Evolutionary conservation across 1,284 basidiomycete species (phyloP).

Genomic region (Agaricales sp.): DNA sequence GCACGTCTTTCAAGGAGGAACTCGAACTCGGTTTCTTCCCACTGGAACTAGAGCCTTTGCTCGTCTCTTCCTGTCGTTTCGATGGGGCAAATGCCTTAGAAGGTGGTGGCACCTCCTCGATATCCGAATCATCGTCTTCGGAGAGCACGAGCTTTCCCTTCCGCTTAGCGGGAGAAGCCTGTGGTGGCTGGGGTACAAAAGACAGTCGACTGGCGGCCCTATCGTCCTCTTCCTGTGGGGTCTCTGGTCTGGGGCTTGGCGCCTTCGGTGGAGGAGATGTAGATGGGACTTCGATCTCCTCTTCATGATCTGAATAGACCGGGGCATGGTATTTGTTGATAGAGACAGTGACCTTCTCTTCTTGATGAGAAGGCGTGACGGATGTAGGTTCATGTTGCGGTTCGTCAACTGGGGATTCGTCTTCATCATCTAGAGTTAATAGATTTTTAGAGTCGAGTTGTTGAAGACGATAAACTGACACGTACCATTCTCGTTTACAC

Average conservation of each 20-base stretch:
- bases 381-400: no score
- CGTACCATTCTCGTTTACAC: neutral
- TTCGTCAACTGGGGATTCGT: no score
- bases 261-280: neutral
- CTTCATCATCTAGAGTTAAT: no score
- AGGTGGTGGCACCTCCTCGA: neutral
- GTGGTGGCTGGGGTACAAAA: neutral
- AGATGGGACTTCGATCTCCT: neutral
- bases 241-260: neutral
- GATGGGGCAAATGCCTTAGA: neutral
- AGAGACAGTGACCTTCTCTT: neutral
- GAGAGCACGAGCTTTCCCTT: neutral
- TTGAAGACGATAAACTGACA: no score
- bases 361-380: neutral
- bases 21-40: neutral
- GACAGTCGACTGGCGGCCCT: neutral
- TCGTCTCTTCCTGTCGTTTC: neutral
- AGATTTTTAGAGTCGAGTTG: no score
- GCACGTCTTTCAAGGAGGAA: neutral
- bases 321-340: neutral
- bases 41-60: neutral
- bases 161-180: neutral
- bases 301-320: neutral
- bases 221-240: neutral
- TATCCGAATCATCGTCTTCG: neutral